Conservation (phyloP, 2,329 filamentous ascomycete species). For the Penicillium glabrum region DNA sequence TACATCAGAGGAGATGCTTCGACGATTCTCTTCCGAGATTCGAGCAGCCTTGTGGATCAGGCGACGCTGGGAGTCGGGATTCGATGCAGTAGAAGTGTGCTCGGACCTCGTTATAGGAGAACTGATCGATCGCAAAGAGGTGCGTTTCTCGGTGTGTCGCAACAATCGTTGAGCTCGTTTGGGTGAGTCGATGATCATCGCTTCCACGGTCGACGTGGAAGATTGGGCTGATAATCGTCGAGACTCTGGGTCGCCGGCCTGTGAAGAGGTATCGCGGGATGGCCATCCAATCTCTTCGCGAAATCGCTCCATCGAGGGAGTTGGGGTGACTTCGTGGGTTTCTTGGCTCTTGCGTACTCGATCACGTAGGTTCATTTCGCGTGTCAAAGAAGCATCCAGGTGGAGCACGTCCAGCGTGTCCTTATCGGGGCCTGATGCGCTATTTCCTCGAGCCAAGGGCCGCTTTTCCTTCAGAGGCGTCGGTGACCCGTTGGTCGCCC, state of each 20-base stretch:
- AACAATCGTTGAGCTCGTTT: slow-evolving; percentile 47
- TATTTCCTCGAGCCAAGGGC: background rate
- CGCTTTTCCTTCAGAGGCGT: slow-evolving; percentile 13
- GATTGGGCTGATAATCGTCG: slow-evolving; percentile 53
- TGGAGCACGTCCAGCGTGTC: slow-evolving; percentile 15
- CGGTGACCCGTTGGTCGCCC: slow-evolving; percentile 36
- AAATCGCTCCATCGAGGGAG: slow-evolving; percentile 48
- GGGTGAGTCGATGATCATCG: slow-evolving; percentile 54
- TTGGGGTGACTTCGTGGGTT: slow-evolving; percentile 25
- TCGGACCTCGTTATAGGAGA: slow-evolving; percentile 46
- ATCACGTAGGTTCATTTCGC: slow-evolving; percentile 34
- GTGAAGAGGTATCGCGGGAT: slow-evolving; percentile 29
- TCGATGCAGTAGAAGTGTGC: slow-evolving; percentile 46
- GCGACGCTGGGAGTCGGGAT: slow-evolving; percentile 47
- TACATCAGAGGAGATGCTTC: slow-evolving; percentile 44
- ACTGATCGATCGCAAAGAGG: slow-evolving; percentile 51
- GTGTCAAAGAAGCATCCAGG: slow-evolving; percentile 23
- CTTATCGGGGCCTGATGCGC: background rate
- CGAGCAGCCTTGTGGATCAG: slow-evolving; percentile 52
- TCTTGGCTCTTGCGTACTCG: slow-evolving; percentile 31
- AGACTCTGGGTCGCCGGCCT: slow-evolving; percentile 28
- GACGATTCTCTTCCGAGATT: slow-evolving; percentile 49
- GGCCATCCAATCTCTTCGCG: slow-evolving; percentile 54
- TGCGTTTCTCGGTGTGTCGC: slow-evolving; percentile 55
- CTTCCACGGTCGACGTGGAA: slow-evolving; percentile 56